phyloP scores from a whole-genome alignment of 108 stramenopile genomes.

The Fistulifera solaris region DNA sequence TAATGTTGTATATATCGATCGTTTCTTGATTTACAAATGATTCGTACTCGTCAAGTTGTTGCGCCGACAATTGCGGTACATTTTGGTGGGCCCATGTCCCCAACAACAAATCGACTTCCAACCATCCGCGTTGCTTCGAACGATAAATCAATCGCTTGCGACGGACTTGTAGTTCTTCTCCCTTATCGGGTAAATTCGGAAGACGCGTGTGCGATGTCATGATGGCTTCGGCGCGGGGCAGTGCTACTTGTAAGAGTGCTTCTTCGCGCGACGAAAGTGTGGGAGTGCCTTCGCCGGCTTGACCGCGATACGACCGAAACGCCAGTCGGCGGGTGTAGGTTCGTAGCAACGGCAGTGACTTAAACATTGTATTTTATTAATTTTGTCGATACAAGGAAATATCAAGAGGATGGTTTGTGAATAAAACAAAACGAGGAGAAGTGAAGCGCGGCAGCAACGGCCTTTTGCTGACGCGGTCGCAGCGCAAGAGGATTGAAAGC shows the following conservation, averaged over 20 bases:
- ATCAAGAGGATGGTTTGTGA: too few species aligned
- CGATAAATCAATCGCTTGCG: constrained; percentile 92
- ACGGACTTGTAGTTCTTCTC: constrained; percentile 47
- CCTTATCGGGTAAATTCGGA: constrained; percentile 27
- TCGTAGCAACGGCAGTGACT: too few species aligned
- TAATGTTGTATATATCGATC: constrained; percentile 97
- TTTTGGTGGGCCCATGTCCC: constrained; percentile 96
- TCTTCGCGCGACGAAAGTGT: constrained; percentile 41
- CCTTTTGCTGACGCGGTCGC: too few species aligned
- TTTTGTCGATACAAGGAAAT: too few species aligned
- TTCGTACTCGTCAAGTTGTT: constrained; percentile 91
- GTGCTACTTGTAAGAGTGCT: constrained; percentile 48
- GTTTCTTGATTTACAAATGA: constrained; percentile 96
- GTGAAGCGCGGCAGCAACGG: too few species aligned
- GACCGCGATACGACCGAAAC: constrained; percentile 58
- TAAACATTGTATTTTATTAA: too few species aligned
- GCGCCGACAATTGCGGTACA: constrained; percentile 52
- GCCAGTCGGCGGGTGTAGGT: neutral
- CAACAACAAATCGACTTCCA: constrained; percentile 94
- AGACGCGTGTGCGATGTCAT: constrained; percentile 49
- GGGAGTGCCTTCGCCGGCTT: constrained; percentile 40
- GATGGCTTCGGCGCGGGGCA: constrained; percentile 59
- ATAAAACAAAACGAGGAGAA: too few species aligned
- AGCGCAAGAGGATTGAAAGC: too few species aligned
- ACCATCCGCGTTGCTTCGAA: constrained; percentile 98